Evolutionary conservation across 1,284 basidiomycete species (phyloP).

Genomic region (Cryptococcus sp.): DNA sequence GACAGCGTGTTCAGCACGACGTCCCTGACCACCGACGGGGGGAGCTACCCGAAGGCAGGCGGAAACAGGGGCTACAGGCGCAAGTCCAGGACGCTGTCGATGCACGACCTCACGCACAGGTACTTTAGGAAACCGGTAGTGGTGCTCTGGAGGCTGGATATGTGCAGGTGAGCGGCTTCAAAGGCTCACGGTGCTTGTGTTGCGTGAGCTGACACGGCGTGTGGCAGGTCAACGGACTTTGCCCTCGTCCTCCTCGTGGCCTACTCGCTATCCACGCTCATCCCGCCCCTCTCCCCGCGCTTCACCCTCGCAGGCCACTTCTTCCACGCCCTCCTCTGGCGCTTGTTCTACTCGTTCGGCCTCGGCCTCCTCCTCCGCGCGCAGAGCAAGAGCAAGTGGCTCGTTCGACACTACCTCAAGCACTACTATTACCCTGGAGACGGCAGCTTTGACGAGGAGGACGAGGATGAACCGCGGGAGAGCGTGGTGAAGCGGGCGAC

Average conservation of each 20-base stretch:
- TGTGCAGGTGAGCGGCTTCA: constrained; percentile 63
- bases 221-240: constrained; percentile 62
- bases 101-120: constrained; percentile 84
- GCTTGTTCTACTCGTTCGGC: constrained; percentile 82
- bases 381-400: constrained; percentile 81
- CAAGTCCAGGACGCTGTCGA: constrained; percentile 54
- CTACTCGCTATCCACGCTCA: constrained; percentile 56
- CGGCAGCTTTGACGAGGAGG: constrained; percentile 13
- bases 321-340: constrained; percentile 79
- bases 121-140: constrained; percentile 89
- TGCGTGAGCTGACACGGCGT: constrained; percentile 8
- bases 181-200: not conserved
- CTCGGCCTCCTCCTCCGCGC: constrained; percentile 77
- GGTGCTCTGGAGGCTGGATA: constrained; percentile 75
- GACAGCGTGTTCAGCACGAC: constrained; percentile 24
- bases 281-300: constrained; percentile 45
- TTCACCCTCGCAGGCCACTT: constrained; percentile 65
- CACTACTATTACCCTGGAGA: constrained; percentile 72
- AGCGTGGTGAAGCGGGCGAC: constrained; percentile 64
- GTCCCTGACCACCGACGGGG: constrained; percentile 15
- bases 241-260: constrained; percentile 60
- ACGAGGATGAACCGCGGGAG: constrained; percentile 35
- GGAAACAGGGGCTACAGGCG: constrained; percentile 1
- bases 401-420: constrained; percentile 91
- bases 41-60: constrained; percentile 4